These are phyloP conservation scores for Pelargonium australe DNA, from an alignment of 441 rosid species.

Conservation along the genomic window DNA sequence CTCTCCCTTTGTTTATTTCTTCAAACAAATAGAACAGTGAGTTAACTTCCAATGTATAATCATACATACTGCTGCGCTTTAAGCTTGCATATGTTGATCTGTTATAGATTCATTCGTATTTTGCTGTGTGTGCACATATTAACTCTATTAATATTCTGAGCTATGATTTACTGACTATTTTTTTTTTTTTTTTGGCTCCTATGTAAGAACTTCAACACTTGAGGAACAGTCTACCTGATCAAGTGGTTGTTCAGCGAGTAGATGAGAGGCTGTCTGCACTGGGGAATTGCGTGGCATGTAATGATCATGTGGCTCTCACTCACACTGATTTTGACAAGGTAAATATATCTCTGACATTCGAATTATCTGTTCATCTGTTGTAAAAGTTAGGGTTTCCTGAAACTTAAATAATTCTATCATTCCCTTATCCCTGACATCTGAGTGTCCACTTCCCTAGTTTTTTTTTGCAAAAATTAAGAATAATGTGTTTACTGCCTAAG, in stretches of 20 bases:
- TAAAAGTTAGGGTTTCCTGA: not conserved
- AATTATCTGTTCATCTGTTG: too few relatives aligned
- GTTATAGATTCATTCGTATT: not conserved
- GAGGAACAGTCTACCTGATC: constrained; percentile 88
- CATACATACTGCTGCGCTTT: not conserved
- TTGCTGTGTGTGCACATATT: too few relatives aligned
- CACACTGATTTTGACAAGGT: constrained; percentile 88
- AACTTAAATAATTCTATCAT: not conserved
- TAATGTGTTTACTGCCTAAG: too few relatives aligned
- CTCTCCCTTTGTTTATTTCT: not conserved
- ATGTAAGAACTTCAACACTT: constrained; percentile 77
- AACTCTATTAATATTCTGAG: too few relatives aligned
- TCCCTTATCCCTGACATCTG: not conserved
- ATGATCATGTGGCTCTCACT: constrained; percentile 89
- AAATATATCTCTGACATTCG: constrained; percentile 14
- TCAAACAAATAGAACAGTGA: not conserved
- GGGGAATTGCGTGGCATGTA: constrained; percentile 89
- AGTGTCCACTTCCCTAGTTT: too few relatives aligned
- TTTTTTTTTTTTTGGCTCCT: constrained; percentile 1
- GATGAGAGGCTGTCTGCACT: constrained; percentile 88
- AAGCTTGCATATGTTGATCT: not conserved
- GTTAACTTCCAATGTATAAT: not conserved
- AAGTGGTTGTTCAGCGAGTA: constrained; percentile 75
- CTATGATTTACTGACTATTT: not conserved
- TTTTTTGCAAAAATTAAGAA: too few relatives aligned